Percentiles rank a stretch among this genome's conserved stretches.
phyloP scores from a whole-genome alignment of 1,284 basidiomycete genomes.

The Uromyces viciae-fabae region DNA sequence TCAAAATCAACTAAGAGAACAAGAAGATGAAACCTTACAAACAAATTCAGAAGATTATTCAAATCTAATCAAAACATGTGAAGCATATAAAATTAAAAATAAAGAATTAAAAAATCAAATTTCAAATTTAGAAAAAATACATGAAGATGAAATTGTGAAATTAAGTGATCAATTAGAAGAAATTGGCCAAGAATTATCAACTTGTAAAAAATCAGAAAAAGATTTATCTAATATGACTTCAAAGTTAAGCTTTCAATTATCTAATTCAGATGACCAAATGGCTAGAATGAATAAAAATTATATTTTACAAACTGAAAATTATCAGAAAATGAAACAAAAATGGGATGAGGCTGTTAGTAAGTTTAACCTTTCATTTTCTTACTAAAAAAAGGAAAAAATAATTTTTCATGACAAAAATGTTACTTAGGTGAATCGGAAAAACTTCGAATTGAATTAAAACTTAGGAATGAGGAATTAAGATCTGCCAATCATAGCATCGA shows the following conservation, averaged over 20 bases:
- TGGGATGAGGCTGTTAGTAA: constrained; percentile 28
- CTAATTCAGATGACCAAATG: constrained; percentile 29
- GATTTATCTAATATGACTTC: background rate
- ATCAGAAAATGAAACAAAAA: constrained; percentile 26
- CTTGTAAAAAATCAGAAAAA: constrained; percentile 31
- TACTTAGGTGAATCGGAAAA: constrained; percentile 43
- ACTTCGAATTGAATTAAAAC: constrained; percentile 5
- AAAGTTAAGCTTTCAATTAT: constrained; percentile 23
- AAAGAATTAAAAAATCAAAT: constrained; percentile 32
- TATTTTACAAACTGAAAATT: background rate
- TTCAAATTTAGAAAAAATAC: constrained; percentile 21
- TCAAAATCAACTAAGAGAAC: no score
- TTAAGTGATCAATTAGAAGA: constrained; percentile 28
- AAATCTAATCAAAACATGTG: background rate
- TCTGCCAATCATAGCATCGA: background rate
- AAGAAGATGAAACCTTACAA: no score
- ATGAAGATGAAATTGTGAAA: constrained; percentile 15
- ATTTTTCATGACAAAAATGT: background rate
- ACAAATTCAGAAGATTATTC: constrained; percentile 10
- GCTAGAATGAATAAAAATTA: background rate
- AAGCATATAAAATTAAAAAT: constrained; percentile 14
- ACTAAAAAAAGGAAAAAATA: background rate
- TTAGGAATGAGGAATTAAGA: constrained; percentile 39
- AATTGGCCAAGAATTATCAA: constrained; percentile 17
- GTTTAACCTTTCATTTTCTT: background rate